phyloP scores from a whole-genome alignment of 1,284 basidiomycete species.

The Fomitopsis betulina region DNA sequence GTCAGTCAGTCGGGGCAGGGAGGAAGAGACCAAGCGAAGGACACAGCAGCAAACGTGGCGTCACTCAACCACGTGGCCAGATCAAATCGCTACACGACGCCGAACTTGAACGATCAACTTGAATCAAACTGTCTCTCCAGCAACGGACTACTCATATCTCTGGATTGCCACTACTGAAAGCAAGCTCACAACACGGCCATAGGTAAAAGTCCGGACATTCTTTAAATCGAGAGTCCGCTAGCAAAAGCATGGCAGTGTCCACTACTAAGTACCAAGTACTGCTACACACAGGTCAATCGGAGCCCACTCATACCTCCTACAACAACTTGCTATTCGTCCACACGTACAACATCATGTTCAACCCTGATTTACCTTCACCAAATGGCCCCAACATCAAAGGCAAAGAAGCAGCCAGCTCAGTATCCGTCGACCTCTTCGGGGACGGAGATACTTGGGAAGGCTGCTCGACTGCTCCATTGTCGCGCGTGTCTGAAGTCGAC shows the following conservation, averaged over 20 bases:
- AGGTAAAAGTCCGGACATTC: background rate
- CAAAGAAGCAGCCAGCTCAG: background rate
- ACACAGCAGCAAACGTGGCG: background rate
- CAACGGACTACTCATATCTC: no score
- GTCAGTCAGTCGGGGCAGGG: no score
- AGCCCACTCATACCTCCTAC: background rate
- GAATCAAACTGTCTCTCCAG: no score
- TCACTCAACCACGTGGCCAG: background rate
- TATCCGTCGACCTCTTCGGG: background rate
- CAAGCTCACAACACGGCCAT: background rate
- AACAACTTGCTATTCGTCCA: background rate
- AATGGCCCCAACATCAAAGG: background rate
- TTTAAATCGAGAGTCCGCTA: background rate
- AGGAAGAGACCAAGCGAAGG: background rate
- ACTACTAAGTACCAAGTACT: no score
- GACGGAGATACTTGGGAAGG: background rate
- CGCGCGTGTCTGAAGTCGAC: slow-evolving; percentile 7
- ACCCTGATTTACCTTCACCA: no score
- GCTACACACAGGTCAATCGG: background rate
- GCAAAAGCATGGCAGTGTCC: background rate
- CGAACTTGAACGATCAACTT: background rate
- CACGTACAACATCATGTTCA: background rate
- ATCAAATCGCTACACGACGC: background rate
- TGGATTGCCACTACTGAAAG: no score
- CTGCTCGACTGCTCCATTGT: slow-evolving; percentile 1